Evolutionary conservation across 2,329 filamentous ascomycete genomes (phyloP).

Genomic region (Xylariaceae sp.): DNA sequence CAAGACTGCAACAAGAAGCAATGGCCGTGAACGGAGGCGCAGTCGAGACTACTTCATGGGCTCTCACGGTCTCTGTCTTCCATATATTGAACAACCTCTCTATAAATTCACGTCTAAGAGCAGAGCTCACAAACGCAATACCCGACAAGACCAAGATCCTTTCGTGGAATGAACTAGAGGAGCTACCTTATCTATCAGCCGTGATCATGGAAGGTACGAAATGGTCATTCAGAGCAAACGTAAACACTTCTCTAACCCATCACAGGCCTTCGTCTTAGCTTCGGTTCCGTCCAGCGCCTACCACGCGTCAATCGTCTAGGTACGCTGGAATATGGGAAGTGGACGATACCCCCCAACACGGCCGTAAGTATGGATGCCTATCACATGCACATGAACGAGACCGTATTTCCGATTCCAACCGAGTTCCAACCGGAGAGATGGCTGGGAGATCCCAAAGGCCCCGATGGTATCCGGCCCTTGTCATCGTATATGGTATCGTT

Average conservation of each 20-base stretch:
- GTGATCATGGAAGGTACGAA: slow-evolving; percentile 12
- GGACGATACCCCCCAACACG: slow-evolving; percentile 24
- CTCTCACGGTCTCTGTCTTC: slow-evolving; percentile 19
- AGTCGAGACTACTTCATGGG: slow-evolving; percentile 38
- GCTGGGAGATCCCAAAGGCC: slow-evolving; percentile 14
- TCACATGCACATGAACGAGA: slow-evolving; percentile 32
- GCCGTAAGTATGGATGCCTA: slow-evolving; percentile 30
- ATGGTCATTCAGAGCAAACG: neutral
- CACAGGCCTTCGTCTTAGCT: slow-evolving; percentile 24
- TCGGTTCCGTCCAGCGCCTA: slow-evolving; percentile 20
- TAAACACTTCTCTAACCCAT: neutral
- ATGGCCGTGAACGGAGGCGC: slow-evolving; percentile 30
- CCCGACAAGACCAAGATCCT: slow-evolving; percentile 21
- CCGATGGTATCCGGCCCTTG: neutral
- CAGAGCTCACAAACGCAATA: slow-evolving; percentile 20
- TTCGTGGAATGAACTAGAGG: slow-evolving; percentile 27
- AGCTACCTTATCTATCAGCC: slow-evolving; percentile 21
- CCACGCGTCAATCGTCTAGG: slow-evolving; percentile 24
- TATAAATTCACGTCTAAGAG: neutral
- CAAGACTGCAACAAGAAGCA: slow-evolving; percentile 22
- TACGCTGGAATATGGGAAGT: slow-evolving; percentile 19
- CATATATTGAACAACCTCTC: slow-evolving; percentile 22
- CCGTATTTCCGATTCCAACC: slow-evolving; percentile 22
- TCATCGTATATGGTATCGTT: neutral
- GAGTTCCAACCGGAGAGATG: slow-evolving; percentile 33